Evolutionary conservation across 768 basidiomycete species (phyloP), one percentile per base, ranked within the genome.

Genomic region (Naganishia vaughanmartiniae): DNA sequence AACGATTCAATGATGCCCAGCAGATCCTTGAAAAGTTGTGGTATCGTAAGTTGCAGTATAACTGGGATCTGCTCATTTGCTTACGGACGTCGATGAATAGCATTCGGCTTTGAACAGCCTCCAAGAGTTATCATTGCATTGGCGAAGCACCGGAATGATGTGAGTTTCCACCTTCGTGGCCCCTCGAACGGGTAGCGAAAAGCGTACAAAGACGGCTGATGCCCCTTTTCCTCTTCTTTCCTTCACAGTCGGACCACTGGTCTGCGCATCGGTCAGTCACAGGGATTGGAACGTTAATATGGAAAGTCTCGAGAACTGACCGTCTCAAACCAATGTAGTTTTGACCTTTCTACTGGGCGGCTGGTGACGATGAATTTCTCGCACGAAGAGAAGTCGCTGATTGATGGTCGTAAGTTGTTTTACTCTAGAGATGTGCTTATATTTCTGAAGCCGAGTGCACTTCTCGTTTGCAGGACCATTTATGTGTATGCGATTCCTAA

Each of bases 121-220:
- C 81, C 81, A 2, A 66, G 81, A 33, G 76, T 81, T 24, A 80
- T 82, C 69, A 71, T 82, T 19, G 76, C 80, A 1, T 69, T 82
- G 11, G 72, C 78, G 0, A 74, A 75, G 48, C 76, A 81, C 39
- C 77, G 79, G 0, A 77, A 79, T 39, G 80, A 81, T 54, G 77
- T 74, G 28, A 73, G 76, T 65, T 12, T 21, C 34, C 28, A 7
- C 19, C 33, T 14, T 67, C 17, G 17, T 19, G 58, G 5, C n/a
- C 11, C 30, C 12, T 2, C 26, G 26, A 5, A n/a, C 5, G 28
- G 28, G 14, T 12, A 56, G 26, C 24, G 15, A 7, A 31, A 31
- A 51, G 31, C 10, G 4, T n/a, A 21, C 9, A 30, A 34, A 65
- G 17, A 53, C 9, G 65, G 42, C 74, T 76, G 53, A 76, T 24